Base-by-base conservation (phyloP, 2,329 filamentous ascomycete species). In the Colletotrichum melonis region DNA sequence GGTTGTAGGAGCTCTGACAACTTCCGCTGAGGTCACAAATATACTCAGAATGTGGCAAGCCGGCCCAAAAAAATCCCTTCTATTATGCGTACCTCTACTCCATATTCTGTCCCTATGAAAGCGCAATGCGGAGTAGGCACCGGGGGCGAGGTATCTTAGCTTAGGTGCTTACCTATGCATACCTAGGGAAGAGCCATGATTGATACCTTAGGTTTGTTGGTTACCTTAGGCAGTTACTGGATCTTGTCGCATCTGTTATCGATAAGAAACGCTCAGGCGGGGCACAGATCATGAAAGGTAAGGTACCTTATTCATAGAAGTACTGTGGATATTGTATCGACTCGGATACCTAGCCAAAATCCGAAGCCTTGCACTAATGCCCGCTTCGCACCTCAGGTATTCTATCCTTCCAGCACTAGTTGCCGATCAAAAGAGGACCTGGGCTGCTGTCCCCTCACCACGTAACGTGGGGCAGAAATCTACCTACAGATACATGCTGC, bases 391-490 rank as follows among this genome's bases (percentile, higher is more conserved):
- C 42, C 42, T n/a, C 8, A 49, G 7, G 19, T 49, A 49, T 6
- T 49, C 42, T 49, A 3, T 22, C 12, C 46, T n/a, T n/a, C 12
- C n/a, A 35, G 22, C 28, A 32, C 49, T 28, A 46, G 26, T 49
- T 30, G 66, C 38, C 11, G 66, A 68, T 68, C 66, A 68, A 63
- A 63, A 54, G 46, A 28, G 58, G 66, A 58, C 24, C 35, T 22
- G 19, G 19, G 16, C 19, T 16, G 14, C 14, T 19, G 14, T 42
- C 38, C 32, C 28, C 7, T 14, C 54, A 64, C 5, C 22, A n/a
- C 22, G 9, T 55, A 64, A n/a, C 63, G 42, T 49, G 42, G 42
- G 19, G 42, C 19, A 49, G 8, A 49, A n/a, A n/a, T 19, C 42
- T 49, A 9, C 42, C 42, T 49, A 57, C 16, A 9, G 5, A 35